These are phyloP conservation scores for Phytophthora megakarya DNA, from an alignment of 352 stramenopile species.

Conservation along the genomic window DNA sequence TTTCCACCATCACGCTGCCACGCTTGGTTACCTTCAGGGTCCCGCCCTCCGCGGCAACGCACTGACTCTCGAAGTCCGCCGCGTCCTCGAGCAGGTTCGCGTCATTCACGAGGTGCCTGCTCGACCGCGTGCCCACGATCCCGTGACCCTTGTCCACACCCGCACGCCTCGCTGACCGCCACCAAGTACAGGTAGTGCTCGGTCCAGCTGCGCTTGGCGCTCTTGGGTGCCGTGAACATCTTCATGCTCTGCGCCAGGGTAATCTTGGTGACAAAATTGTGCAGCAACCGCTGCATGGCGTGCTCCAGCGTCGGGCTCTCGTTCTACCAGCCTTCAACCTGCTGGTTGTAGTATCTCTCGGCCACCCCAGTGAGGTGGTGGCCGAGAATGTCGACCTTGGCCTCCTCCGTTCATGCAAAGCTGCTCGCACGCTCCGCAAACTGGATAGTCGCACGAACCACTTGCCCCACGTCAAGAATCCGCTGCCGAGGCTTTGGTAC, in stretches of 20 bases:
- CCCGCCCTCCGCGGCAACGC: slow-evolving; percentile 4
- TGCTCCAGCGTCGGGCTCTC: slow-evolving; percentile 13
- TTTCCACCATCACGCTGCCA: slow-evolving; percentile 12
- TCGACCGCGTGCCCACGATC: slow-evolving; percentile 20
- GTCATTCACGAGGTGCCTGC: slow-evolving; percentile 21
- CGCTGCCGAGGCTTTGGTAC: slow-evolving; percentile 10
- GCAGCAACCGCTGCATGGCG: slow-evolving; percentile 13
- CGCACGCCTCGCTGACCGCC: slow-evolving; percentile 16
- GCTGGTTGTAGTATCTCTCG: slow-evolving; percentile 20
- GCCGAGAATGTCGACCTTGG: slow-evolving; percentile 7
- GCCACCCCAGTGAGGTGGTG: slow-evolving; percentile 8
- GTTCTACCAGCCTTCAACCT: slow-evolving; percentile 15
- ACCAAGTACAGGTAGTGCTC: slow-evolving; percentile 31
- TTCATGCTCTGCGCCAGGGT: slow-evolving; percentile 19
- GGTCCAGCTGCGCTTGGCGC: slow-evolving; percentile 6
- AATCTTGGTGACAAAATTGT: slow-evolving; percentile 24
- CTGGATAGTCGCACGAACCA: slow-evolving; percentile 3
- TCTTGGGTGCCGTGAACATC: slow-evolving; percentile 18
- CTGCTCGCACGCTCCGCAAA: not conserved
- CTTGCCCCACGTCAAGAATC: slow-evolving; percentile 2
- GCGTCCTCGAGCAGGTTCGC: slow-evolving; percentile 6
- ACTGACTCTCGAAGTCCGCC: slow-evolving; percentile 10
- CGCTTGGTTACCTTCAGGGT: slow-evolving; percentile 1
- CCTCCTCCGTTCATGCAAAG: not conserved
- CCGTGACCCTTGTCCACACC: slow-evolving; percentile 1